Base-by-base conservation (phyloP, 2,329 filamentous ascomycete genomes). In the Aureobasidium sp. region DNA sequence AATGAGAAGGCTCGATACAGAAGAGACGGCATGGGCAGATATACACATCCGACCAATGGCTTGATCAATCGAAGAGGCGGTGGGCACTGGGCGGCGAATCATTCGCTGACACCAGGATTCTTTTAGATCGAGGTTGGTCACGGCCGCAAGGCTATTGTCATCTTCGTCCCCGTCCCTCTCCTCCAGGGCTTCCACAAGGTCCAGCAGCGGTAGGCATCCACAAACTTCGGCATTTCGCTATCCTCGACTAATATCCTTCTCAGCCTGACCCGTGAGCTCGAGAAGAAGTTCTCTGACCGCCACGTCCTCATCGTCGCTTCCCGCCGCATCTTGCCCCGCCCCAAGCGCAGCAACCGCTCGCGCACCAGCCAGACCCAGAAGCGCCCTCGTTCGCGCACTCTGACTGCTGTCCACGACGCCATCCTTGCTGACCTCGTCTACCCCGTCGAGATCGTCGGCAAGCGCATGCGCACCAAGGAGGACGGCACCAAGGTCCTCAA, bases 201-300 rank as follows among this genome's bases (percentile, higher is more conserved):
- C 79, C 94, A 99, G 87, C 94, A 97, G 86, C 92, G 94, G 93
- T 97, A 92, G 82, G 88, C 80, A 68, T 63, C 20, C 8, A 42
- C 29, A 15, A 1, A 17, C 42, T 12, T 34, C 26, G 15, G 15
- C 46, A 2, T 4, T n/a, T 10, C 9, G 6, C 8, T 62, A 65
- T 53, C 47, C 15, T 32, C 47, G 51, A 64, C 65, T 67, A 50
- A 68, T 15, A 46, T 53, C 34, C 10, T 12, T 34, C 12, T 13
- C 67, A 97, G 93, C 78, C 88, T 99, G 78, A 99, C 94, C 81
- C 94, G 94, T 83, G 94, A 99, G 87, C 92, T 99, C 78, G 94
- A 99, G 89, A 99, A 99, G 91, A 99, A 99, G 86, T 99, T 99
- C 91, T 97, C 94, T 70, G 94, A 99, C 87, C 94, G 94, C 82